Percentiles rank a stretch among this genome's conserved stretches.
Evolutionary conservation across 495 filamentous ascomycete species (phyloP).

Genomic region (Penicillium odoratum): DNA sequence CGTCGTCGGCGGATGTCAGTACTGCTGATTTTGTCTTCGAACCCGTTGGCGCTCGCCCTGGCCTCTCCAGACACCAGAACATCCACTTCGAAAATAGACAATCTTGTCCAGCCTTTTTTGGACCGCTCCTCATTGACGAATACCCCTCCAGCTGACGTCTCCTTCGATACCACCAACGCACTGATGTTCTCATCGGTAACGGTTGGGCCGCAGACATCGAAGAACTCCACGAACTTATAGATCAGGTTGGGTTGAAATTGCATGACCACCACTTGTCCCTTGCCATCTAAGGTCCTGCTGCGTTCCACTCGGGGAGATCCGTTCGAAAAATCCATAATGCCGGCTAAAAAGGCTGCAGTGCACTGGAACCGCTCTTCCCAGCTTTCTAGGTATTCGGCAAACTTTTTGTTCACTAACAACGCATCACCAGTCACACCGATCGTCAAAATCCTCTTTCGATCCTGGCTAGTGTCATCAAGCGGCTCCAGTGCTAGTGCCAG

Average conservation of each 20-base stretch:
- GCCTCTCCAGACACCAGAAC: constrained; percentile 72
- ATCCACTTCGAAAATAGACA: constrained; percentile 90
- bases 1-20: constrained; percentile 63
- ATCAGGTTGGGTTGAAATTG: constrained; percentile 46
- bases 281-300: constrained; percentile 44
- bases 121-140: constrained; percentile 78
- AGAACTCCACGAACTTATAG: constrained; percentile 78
- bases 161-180: constrained; percentile 83
- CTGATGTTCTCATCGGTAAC: constrained; percentile 77
- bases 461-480: constrained; percentile 22
- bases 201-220: constrained; percentile 89
- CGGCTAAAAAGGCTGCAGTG: constrained; percentile 68
- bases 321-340: constrained; percentile 61
- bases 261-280: constrained; percentile 52
- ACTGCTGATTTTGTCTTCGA: constrained; percentile 87
- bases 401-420: constrained; percentile 84
- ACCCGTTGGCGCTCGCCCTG: constrained; percentile 52
- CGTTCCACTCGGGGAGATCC: constrained; percentile 29
- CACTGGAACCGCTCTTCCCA: constrained; percentile 72
- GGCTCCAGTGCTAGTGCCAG: constrained; percentile 68
- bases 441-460: constrained; percentile 55
- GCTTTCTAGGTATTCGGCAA: constrained; percentile 71
- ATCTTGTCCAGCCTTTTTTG: constrained; percentile 71
- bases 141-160: constrained; percentile 80
- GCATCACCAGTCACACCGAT: constrained; percentile 88